Evolutionary conservation across 2,329 filamentous ascomycete species (phyloP).

Genomic region (Sporothrix sp.): DNA sequence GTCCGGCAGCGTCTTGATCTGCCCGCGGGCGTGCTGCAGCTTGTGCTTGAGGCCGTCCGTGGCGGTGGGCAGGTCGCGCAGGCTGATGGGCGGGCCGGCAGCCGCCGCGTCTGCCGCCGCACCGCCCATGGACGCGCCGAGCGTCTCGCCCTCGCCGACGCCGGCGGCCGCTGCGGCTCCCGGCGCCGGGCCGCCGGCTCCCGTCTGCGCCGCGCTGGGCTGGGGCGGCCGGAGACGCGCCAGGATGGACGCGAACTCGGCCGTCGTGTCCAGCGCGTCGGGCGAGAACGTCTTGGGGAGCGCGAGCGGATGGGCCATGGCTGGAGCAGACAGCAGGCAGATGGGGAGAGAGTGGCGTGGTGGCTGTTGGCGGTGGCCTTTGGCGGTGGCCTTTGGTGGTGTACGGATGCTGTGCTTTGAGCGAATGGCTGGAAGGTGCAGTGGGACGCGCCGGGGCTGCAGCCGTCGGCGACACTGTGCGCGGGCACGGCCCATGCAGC

Average conservation of each 20-base stretch:
- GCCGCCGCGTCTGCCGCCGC: slow-evolving; percentile 9
- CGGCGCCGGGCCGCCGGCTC: slow-evolving; percentile 29
- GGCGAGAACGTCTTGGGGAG: slow-evolving; percentile 61
- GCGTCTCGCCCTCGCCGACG: slow-evolving; percentile 23
- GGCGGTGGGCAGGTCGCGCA: slow-evolving; percentile 70
- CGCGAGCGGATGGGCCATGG: slow-evolving; percentile 34
- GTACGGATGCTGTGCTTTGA: no score
- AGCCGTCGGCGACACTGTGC: not conserved
- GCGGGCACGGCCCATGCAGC: not conserved
- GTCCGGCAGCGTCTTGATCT: slow-evolving; percentile 58
- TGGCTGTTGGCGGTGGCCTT: no score
- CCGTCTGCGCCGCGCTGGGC: slow-evolving; percentile 22
- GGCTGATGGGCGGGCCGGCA: slow-evolving; percentile 27
- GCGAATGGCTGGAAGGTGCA: not conserved
- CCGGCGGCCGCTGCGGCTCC: slow-evolving; percentile 21
- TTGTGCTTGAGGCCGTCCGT: slow-evolving; percentile 74
- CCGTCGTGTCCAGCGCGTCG: slow-evolving; percentile 75
- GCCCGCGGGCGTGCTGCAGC: slow-evolving; percentile 64
- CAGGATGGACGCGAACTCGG: slow-evolving; percentile 70
- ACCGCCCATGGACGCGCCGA: slow-evolving; percentile 20
- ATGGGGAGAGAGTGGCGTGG: not conserved
- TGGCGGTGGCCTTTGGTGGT: no score
- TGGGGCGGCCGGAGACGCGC: slow-evolving; percentile 54
- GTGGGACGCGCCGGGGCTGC: not conserved
- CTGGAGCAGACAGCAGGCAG: not conserved